Conservation (phyloP, 345 rosid species). For the Diplotaxis tenuifolia region DNA sequence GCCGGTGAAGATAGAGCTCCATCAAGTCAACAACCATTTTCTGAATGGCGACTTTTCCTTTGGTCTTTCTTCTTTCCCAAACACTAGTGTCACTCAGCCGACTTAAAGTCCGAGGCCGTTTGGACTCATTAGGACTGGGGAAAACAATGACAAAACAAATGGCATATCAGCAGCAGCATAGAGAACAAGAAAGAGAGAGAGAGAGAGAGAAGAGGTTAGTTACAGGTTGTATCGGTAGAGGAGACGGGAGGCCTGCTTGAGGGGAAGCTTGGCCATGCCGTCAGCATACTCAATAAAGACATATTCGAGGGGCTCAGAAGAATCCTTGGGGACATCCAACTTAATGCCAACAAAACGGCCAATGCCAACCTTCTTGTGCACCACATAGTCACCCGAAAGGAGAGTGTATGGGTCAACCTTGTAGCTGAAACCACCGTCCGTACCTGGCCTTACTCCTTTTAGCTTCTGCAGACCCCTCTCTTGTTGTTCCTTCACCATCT, state of each 20-base stretch:
- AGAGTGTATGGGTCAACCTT: conserved; percentile 84
- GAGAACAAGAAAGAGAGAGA: conserved; percentile 1
- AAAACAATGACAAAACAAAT: conserved; percentile 21
- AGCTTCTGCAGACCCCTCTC: conserved; percentile 87
- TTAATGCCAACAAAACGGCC: conserved; percentile 90
- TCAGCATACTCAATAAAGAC: conserved; percentile 90
- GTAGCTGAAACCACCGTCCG: conserved; percentile 50
- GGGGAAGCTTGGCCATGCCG: conserved; percentile 97
- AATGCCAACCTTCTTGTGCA: conserved; percentile 90
- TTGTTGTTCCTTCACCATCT: conserved; percentile 80
- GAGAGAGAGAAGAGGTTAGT: conserved; percentile 37
- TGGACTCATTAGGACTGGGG: conserved; percentile 86
- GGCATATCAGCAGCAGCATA: background rate
- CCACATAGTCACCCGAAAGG: conserved; percentile 79
- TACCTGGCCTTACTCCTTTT: conserved; percentile 52
- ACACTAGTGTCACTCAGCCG: conserved; percentile 72
- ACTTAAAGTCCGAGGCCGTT: conserved; percentile 76
- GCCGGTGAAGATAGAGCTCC: conserved; percentile 92
- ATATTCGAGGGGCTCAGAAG: conserved; percentile 65
- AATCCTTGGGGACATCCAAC: conserved; percentile 62
- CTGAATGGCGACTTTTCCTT: conserved; percentile 93
- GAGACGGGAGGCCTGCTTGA: conserved; percentile 81
- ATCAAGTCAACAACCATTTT: conserved; percentile 97
- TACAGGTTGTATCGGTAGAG: conserved; percentile 90
- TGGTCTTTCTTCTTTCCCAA: conserved; percentile 92